These are phyloP conservation scores for Anisodus tanguticus DNA, from an alignment of 257 asterid genomes.

Conservation along the genomic window DNA sequence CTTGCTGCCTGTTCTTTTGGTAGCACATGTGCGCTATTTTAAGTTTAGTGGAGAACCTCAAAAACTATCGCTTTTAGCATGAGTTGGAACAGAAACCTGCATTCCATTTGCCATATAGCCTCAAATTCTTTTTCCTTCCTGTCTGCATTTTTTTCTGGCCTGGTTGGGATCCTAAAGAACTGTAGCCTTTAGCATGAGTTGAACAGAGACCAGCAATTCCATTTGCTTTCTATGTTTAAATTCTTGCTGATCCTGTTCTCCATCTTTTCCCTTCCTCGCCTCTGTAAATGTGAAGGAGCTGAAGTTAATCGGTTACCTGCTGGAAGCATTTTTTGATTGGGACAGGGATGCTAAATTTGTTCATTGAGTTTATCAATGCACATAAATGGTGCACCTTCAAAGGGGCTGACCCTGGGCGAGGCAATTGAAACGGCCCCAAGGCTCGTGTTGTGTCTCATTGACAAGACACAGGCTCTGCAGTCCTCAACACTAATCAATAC, in stretches of 20 bases:
- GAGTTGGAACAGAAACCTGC: not conserved
- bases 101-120: not conserved
- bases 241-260: not conserved
- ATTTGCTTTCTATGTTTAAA: not conserved
- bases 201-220: not conserved
- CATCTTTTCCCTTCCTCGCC: not conserved
- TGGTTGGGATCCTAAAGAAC: not conserved
- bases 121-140: not conserved
- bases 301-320: not conserved
- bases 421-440: not conserved
- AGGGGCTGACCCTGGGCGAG: not conserved
- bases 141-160: not conserved
- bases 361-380: not conserved
- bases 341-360: not conserved
- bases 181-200: constrained; percentile 1
- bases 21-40: not conserved
- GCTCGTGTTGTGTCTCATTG: not conserved
- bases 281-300: not conserved
- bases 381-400: not conserved
- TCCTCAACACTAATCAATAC: not conserved
- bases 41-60: not conserved
- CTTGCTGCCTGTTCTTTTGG: not conserved
- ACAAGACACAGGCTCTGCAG: not conserved
- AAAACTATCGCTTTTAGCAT: not conserved
- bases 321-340: not conserved